These are phyloP conservation scores for Conticribra weissflogii DNA, from an alignment of 108 stramenopile genomes.

Conservation along the genomic window DNA sequence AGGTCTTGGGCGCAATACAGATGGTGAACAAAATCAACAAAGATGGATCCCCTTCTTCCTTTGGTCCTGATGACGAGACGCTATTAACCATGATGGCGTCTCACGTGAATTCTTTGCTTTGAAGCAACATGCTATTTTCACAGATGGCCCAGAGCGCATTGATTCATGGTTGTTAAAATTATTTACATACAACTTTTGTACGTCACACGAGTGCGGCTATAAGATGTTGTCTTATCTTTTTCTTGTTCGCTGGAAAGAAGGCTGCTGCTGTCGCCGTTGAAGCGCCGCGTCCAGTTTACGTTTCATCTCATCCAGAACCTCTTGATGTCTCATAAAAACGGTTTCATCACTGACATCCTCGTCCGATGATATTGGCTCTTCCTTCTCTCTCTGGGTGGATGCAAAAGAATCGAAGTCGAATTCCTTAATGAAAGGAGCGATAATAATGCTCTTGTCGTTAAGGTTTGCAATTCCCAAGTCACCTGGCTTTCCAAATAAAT, in stretches of 20 bases:
- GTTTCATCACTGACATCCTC: constrained; percentile 81
- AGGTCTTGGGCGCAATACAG: constrained; percentile 59
- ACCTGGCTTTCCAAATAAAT: constrained; percentile 30
- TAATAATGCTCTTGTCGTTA: constrained; percentile 56
- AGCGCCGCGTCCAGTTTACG: constrained; percentile 58
- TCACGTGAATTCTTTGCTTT: constrained; percentile 65
- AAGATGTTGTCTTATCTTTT: no score
- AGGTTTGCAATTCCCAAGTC: constrained; percentile 23
- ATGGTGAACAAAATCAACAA: constrained; percentile 62
- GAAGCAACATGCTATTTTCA: no score
- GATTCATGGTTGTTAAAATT: no score
- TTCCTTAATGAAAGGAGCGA: constrained; percentile 71
- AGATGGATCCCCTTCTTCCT: constrained; percentile 34
- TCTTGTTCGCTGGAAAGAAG: no score
- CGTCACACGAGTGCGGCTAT: no score
- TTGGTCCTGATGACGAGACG: constrained; percentile 58
- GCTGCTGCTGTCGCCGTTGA: constrained; percentile 35
- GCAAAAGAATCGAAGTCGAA: constrained; percentile 43
- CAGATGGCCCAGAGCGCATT: no score
- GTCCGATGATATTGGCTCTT: constrained; percentile 49
- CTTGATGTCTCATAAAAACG: constrained; percentile 69
- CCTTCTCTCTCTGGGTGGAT: constrained; percentile 18
- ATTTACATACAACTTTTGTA: no score
- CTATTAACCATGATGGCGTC: constrained; percentile 54
- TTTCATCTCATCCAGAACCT: constrained; percentile 80